These are phyloP conservation scores for Hemisphaericaspora nanyangensis DNA, from an alignment of 805 yeast genomes.

Conservation along the genomic window DNA sequence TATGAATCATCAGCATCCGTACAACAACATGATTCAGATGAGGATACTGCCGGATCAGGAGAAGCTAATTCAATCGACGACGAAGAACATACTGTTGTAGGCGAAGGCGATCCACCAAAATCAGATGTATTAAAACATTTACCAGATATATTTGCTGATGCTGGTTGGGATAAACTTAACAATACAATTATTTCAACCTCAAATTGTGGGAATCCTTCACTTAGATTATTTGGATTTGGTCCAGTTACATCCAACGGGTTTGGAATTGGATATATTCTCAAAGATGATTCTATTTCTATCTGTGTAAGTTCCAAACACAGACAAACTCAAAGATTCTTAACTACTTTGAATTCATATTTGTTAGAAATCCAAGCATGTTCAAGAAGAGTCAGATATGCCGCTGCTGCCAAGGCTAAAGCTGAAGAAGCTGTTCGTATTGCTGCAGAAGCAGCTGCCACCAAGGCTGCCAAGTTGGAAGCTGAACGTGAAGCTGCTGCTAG, in stretches of 20 bases:
- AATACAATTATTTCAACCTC: slow-evolving; percentile 69
- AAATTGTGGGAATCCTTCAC: slow-evolving; percentile 59
- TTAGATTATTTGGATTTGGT: slow-evolving; percentile 56
- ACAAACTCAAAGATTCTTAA: slow-evolving; percentile 53
- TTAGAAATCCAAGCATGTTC: slow-evolving; percentile 37
- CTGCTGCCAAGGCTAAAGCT: slow-evolving; percentile 1
- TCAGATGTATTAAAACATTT: slow-evolving; percentile 26
- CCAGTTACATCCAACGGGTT: slow-evolving; percentile 57
- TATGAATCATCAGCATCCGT: too few species aligned
- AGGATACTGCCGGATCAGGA: neutral
- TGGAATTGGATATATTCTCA: slow-evolving; percentile 54
- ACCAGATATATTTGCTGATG: slow-evolving; percentile 77
- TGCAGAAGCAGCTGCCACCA: neutral
- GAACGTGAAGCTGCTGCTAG: neutral
- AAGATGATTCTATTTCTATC: slow-evolving; percentile 47
- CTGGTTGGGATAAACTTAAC: slow-evolving; percentile 84
- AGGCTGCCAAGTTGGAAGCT: neutral
- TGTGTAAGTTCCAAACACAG: slow-evolving; percentile 60
- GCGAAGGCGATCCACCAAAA: neutral
- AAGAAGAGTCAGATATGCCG: neutral
- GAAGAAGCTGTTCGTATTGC: neutral
- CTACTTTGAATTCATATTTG: slow-evolving; percentile 48
- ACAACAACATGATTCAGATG: slow-evolving; percentile 9
- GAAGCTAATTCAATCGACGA: slow-evolving; percentile 1
- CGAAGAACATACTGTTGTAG: slow-evolving; percentile 24